Evolutionary conservation across 2,329 filamentous ascomycete genomes (phyloP).

Genomic region (Pseudonectria buxi): DNA sequence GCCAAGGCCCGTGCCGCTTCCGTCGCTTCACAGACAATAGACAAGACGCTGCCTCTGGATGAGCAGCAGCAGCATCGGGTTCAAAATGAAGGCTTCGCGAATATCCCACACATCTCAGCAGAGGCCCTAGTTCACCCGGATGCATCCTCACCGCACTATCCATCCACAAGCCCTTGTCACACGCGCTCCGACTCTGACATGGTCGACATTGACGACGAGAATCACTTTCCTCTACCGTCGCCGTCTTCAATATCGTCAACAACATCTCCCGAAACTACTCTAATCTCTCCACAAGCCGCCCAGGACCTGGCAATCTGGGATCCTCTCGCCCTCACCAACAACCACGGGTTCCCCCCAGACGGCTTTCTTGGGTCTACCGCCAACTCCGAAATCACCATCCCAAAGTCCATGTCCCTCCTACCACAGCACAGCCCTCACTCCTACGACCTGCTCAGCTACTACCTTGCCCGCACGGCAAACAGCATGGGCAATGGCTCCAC

Average conservation of each 20-base stretch:
- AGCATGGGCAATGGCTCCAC: conserved; percentile 43
- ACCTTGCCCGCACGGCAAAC: conserved; percentile 35
- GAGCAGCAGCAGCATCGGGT: too few relatives aligned
- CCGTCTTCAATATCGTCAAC: conserved; percentile 14
- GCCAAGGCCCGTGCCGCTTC: too few relatives aligned
- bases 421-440: conserved; percentile 28
- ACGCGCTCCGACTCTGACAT: conserved; percentile 17
- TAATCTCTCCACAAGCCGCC: conserved; percentile 2
- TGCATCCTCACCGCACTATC: too few relatives aligned
- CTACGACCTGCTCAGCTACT: conserved; percentile 40
- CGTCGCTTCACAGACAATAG: too few relatives aligned
- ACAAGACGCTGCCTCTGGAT: too few relatives aligned
- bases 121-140: too few relatives aligned
- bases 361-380: too few relatives aligned
- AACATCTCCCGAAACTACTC: conserved; percentile 12
- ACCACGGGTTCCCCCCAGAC: conserved; percentile 2
- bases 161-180: too few relatives aligned
- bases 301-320: conserved; percentile 15
- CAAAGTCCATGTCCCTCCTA: conserved; percentile 23
- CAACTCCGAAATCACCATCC: conserved; percentile 14
- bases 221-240: conserved; percentile 8
- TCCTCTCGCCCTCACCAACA: conserved; percentile 13
- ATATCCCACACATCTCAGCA: too few relatives aligned
- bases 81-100: too few relatives aligned
- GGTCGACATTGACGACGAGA: conserved; percentile 16